phyloP scores from a whole-genome alignment of 2,329 filamentous ascomycete species.

The Nemania sp. region DNA sequence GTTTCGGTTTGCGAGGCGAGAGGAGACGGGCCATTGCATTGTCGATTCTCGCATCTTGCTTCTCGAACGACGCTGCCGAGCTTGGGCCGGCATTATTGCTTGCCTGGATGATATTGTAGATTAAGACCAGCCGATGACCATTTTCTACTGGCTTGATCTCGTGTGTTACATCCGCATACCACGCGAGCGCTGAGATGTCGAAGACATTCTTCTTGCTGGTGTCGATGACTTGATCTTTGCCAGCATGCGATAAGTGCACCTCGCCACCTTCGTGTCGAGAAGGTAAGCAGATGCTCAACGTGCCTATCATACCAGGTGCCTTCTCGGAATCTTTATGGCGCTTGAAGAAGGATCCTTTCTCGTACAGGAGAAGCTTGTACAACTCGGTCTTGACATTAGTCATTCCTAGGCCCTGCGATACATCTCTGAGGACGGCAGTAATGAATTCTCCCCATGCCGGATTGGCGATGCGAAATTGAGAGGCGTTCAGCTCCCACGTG shows the following conservation, averaged over 20 bases:
- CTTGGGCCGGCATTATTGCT: not conserved
- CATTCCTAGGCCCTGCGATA: slow-evolving; percentile 39
- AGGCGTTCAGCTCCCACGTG: slow-evolving; percentile 45
- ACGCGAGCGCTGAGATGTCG: slow-evolving; percentile 39
- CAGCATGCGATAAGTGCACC: slow-evolving; percentile 44
- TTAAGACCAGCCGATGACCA: slow-evolving; percentile 17
- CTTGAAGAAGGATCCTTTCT: slow-evolving; percentile 52
- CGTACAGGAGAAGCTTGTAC: slow-evolving; percentile 52
- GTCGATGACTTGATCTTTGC: slow-evolving; percentile 38
- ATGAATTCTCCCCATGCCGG: slow-evolving; percentile 43
- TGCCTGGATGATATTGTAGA: slow-evolving; percentile 21
- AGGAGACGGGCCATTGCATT: not conserved
- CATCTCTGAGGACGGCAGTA: slow-evolving; percentile 31
- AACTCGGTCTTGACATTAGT: slow-evolving; percentile 38
- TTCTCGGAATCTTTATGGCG: slow-evolving; percentile 52
- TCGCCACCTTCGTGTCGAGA: slow-evolving; percentile 51
- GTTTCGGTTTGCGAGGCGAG: not conserved
- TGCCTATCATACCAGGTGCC: slow-evolving; percentile 51
- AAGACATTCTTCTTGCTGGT: slow-evolving; percentile 34
- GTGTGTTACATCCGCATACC: slow-evolving; percentile 13
- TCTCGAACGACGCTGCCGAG: slow-evolving; percentile 3
- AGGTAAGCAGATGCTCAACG: slow-evolving; percentile 51
- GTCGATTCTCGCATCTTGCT: not conserved
- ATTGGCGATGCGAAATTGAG: slow-evolving; percentile 44
- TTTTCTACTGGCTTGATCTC: slow-evolving; percentile 11